Percentiles rank a stretch among this genome's conserved stretches.
These are phyloP conservation scores for Tulasnella calospora DNA, from an alignment of 768 basidiomycete genomes.

Conservation along the genomic window DNA sequence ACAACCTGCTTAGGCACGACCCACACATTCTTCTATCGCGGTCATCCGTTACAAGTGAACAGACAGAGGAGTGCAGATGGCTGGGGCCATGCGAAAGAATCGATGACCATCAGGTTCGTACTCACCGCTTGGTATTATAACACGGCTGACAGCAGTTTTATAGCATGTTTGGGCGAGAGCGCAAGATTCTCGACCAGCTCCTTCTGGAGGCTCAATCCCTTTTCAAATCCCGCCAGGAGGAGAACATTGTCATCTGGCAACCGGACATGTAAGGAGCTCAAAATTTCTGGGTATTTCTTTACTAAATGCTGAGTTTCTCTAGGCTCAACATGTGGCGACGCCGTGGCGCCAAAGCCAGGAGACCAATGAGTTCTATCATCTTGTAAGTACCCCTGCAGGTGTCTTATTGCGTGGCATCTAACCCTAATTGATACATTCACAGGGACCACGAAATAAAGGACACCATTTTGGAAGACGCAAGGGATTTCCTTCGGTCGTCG, in stretches of 20 bases:
- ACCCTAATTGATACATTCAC: not conserved
- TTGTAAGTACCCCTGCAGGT: slow-evolving; percentile 35
- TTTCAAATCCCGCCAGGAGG: slow-evolving; percentile 81
- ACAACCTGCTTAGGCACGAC: slow-evolving; percentile 54
- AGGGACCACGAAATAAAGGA: slow-evolving; percentile 79
- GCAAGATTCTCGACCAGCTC: slow-evolving; percentile 80
- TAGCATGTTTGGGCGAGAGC: slow-evolving; percentile 78
- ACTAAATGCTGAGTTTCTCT: not conserved
- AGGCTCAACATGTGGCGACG: slow-evolving; percentile 60
- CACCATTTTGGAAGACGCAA: slow-evolving; percentile 75
- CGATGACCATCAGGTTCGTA: slow-evolving; percentile 66
- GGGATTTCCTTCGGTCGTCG: slow-evolving; percentile 58
- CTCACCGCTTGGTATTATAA: not conserved
- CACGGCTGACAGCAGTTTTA: not conserved
- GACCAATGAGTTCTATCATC: slow-evolving; percentile 82
- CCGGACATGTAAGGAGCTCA: slow-evolving; percentile 52
- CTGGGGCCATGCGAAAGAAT: slow-evolving; percentile 55
- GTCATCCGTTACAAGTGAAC: slow-evolving; percentile 76
- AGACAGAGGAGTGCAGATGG: slow-evolving; percentile 64
- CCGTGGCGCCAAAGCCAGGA: slow-evolving; percentile 81
- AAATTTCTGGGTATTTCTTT: not conserved
- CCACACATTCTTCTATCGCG: slow-evolving; percentile 80
- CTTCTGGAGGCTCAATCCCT: slow-evolving; percentile 85
- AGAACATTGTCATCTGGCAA: slow-evolving; percentile 84
- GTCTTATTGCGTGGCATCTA: not conserved